Conservation (phyloP, 192 early-diverging fungal species). For the Coemansia sp. region DNA sequence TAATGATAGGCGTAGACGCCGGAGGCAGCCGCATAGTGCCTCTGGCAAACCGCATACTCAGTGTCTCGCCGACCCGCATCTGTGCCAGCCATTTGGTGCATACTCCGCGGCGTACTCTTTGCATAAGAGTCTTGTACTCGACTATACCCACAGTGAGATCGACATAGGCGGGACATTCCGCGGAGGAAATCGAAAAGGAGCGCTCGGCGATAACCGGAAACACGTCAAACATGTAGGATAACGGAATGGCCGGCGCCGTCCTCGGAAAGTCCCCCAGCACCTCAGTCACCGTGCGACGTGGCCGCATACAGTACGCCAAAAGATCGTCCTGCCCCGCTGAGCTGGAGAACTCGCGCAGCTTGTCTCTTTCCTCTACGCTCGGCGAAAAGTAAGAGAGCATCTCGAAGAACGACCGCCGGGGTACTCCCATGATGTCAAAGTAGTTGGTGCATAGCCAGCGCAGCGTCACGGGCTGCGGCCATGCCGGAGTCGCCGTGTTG, state of each 20-base stretch:
- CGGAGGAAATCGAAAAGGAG: constrained; percentile 87
- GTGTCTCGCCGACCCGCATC: constrained; percentile 24
- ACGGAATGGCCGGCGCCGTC: constrained; percentile 63
- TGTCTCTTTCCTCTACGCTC: constrained; percentile 71
- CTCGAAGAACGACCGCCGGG: constrained; percentile 91
- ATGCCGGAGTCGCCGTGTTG: neutral
- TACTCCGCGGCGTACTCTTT: constrained; percentile 74
- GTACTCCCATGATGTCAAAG: constrained; percentile 86
- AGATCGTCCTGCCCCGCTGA: constrained; percentile 88
- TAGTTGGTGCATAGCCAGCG: constrained; percentile 74
- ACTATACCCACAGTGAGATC: constrained; percentile 88
- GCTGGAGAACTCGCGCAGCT: constrained; percentile 78
- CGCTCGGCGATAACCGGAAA: constrained; percentile 81
- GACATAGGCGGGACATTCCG: constrained; percentile 48
- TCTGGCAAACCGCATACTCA: constrained; percentile 59
- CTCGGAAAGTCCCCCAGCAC: constrained; percentile 83
- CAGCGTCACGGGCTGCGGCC: constrained; percentile 59
- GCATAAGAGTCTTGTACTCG: constrained; percentile 80
- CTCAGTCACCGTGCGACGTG: constrained; percentile 81
- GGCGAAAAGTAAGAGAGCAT: constrained; percentile 80
- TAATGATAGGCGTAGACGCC: constrained; percentile 59
- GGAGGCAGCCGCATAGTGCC: constrained; percentile 74
- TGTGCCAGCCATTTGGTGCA: constrained; percentile 78
- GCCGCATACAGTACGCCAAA: constrained; percentile 82
- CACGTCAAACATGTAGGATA: constrained; percentile 83